These are phyloP conservation scores for Kurtzmaniella quercitrusa DNA, from an alignment of 1,139 yeast species.

Conservation along the genomic window DNA sequence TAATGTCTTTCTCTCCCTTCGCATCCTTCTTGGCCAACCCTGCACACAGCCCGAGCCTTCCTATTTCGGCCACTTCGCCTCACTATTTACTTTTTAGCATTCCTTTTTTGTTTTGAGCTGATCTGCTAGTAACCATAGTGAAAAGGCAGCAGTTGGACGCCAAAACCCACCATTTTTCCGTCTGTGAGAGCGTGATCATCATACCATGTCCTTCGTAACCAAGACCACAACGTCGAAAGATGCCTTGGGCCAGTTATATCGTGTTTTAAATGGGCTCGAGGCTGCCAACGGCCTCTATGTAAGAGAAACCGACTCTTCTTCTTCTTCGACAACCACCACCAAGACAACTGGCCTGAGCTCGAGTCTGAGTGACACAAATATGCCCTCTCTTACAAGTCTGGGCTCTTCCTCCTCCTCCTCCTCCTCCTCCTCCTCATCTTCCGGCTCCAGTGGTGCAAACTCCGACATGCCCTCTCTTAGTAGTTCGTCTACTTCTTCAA, in stretches of 20 bases:
- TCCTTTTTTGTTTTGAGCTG: not conserved
- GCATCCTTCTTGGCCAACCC: too few species aligned
- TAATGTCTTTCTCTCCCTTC: too few species aligned
- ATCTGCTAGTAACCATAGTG: too few species aligned
- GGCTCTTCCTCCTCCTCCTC: not conserved
- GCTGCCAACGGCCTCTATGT: not conserved
- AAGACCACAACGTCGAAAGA: not conserved
- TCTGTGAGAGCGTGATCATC: not conserved
- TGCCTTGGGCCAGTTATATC: not conserved
- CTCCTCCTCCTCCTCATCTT: not conserved
- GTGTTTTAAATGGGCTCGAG: not conserved
- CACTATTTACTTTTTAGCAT: not conserved
- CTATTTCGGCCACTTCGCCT: not conserved
- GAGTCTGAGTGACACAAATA: not conserved
- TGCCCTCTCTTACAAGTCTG: not conserved
- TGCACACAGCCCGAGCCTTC: not conserved
- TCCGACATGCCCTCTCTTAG: conserved; percentile 3
- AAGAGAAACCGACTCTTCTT: not conserved
- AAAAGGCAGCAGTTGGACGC: too few species aligned
- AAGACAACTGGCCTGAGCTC: not conserved
- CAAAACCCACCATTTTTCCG: not conserved
- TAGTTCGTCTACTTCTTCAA: not conserved
- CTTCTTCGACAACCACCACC: not conserved
- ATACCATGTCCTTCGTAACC: not conserved
- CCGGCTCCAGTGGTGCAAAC: not conserved